These are phyloP conservation scores for Fusarium coffeatum DNA, from an alignment of 2,329 filamentous ascomycete species.

Conservation along the genomic window DNA sequence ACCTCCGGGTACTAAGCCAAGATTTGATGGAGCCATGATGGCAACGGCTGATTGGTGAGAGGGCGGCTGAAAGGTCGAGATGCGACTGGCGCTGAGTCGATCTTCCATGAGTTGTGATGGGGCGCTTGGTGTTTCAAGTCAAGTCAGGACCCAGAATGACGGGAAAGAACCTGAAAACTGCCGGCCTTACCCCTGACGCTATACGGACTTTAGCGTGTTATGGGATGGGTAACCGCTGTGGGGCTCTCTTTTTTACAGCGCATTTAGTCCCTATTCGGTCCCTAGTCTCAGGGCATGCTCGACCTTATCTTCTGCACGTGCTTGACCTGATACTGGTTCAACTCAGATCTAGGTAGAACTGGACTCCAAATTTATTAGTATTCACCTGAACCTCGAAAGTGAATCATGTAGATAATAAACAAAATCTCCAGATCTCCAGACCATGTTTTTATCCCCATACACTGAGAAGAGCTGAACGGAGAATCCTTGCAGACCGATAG, in stretches of 20 bases:
- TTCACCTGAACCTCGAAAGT: constrained; percentile 8
- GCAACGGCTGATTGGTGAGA: constrained; percentile 37
- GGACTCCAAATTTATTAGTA: constrained; percentile 1
- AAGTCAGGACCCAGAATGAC: constrained; percentile 17
- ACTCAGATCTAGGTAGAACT: constrained; percentile 7
- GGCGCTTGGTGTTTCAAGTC: constrained; percentile 47
- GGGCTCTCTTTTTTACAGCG: background rate
- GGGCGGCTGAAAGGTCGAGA: constrained; percentile 29
- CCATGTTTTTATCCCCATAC: background rate
- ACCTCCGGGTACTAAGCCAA: constrained; percentile 22
- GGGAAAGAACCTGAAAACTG: constrained; percentile 24
- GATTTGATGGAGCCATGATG: constrained; percentile 30
- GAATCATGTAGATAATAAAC: background rate
- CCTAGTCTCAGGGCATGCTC: constrained; percentile 21
- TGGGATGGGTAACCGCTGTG: constrained; percentile 5
- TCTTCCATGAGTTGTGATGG: constrained; percentile 34
- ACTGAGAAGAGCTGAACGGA: constrained; percentile 17
- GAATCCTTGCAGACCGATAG: constrained; percentile 34
- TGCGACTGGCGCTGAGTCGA: constrained; percentile 43
- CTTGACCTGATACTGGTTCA: constrained; percentile 33
- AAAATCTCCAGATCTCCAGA: constrained; percentile 20
- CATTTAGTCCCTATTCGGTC: background rate
- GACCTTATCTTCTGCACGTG: constrained; percentile 22
- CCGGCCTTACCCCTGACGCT: constrained; percentile 35
- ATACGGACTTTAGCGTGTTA: constrained; percentile 8